Evolutionary conservation across 352 stramenopile genomes (phyloP).

Genomic region (Peronospora belbahrii): DNA sequence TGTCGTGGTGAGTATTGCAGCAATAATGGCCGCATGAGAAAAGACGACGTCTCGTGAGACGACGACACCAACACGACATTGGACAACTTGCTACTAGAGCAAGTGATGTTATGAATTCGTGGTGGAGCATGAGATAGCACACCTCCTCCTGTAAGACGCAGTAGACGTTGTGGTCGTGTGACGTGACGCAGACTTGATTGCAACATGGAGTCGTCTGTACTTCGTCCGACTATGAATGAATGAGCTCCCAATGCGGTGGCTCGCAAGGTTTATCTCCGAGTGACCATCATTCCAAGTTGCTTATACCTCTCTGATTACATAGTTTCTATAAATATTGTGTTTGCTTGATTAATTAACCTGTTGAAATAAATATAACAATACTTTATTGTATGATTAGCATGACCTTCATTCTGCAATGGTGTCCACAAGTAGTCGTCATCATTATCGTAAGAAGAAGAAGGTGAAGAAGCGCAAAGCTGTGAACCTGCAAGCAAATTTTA

Average conservation of each 20-base stretch:
- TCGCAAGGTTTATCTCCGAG: conserved; percentile 14
- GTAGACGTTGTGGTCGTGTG: conserved; percentile 28
- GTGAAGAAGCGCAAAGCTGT: conserved; percentile 75
- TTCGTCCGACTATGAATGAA: conserved; percentile 11
- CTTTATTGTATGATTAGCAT: conserved; percentile 3
- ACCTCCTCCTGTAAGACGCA: conserved; percentile 10
- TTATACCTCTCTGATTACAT: background rate
- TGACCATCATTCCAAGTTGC: conserved; percentile 14
- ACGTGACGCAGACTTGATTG: conserved; percentile 35
- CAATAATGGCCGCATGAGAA: conserved; percentile 10
- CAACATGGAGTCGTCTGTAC: conserved; percentile 31
- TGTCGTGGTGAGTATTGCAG: conserved; percentile 18
- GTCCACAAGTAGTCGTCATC: conserved; percentile 35
- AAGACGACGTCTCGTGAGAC: conserved; percentile 2
- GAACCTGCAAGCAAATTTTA: conserved; percentile 78
- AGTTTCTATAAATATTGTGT: too few relatives aligned
- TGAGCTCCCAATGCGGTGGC: conserved; percentile 9
- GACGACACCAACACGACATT: background rate
- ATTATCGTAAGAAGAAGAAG: conserved; percentile 69
- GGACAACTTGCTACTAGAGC: conserved; percentile 13
- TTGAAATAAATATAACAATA: conserved; percentile 3
- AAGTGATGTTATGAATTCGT: background rate
- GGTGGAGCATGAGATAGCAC: conserved; percentile 7
- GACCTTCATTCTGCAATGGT: conserved; percentile 33
- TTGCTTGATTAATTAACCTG: background rate